Evolutionary conservation across 2,329 filamentous ascomycete genomes (phyloP), one percentile per base, ranked within the genome.

Genomic region (Exutisphaerella laricina): DNA sequence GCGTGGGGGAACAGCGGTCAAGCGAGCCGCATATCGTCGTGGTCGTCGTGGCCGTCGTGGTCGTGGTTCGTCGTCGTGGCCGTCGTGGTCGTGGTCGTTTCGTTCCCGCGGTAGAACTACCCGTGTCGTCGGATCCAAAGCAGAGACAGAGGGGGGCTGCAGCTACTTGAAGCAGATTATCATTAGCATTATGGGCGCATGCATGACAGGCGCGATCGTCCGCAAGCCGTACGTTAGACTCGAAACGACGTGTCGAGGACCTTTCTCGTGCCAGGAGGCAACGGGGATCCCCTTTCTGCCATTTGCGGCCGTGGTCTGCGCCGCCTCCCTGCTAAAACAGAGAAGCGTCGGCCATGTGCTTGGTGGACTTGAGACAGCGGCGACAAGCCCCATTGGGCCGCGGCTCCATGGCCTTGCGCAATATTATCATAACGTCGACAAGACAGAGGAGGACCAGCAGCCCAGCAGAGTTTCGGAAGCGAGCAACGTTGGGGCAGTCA

Each of bases 191-290:
- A 7, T 26, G 23, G 23, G 23, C 12, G 12, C 12, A 12, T 21
- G 10, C 32, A 43, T 22, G 33, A 37, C 32, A 43, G 18, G 26
- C 18, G 41, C 29, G 12, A 36, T 49, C 31, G 40, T 40, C 30
- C n/a, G n/a, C n/a, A n/a, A 32, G 17, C 9, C 39, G 25, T 32
- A 37, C 45, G 44, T 41, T 44, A 48, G 45, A 29, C 30, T 40
- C 39, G 44, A 46, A 46, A 40, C 38, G 23, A 22, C 28, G 26
- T 40, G 30, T 32, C 6, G 13, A 40, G 23, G 23, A n/a, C n/a
- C n/a, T n/a, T n/a, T n/a, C n/a, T n/a, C n/a, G n/a, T n/a, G n/a
- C n/a, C n/a, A n/a, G n/a, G n/a, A n/a, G n/a, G n/a, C n/a, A n/a
- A n/a, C n/a, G n/a, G n/a, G n/a, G n/a, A n/a, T n/a, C n/a, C n/a